Base-by-base conservation (phyloP, 2,329 filamentous ascomycete genomes). In the Colletotrichum sp. region DNA sequence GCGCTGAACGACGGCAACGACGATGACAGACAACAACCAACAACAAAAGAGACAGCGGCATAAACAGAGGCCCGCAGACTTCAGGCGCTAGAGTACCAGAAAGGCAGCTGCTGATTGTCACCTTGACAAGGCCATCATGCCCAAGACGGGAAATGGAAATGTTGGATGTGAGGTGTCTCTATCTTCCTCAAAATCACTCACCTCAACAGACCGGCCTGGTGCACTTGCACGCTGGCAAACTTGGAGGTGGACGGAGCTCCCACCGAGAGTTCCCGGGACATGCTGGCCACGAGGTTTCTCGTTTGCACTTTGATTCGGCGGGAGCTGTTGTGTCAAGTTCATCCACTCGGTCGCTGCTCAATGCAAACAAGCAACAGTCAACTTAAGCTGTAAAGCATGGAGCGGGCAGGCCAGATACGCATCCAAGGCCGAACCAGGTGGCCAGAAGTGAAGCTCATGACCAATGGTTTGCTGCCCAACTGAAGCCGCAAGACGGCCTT, bases 261-360 rank as follows among this genome's bases (percentile, higher is more conserved):
- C 58, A 64, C 65, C 74, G 30, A 63, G 38, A 21, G 43, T 64
- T 58, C 28, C 70, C 57, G 34, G 57, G 63, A 43, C 32, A 65
- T 60, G 70, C 58, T 73, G 48, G 71, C 34, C 30, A 69, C 43
- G 32, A 64, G 30, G 18, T n/a, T 36, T 69, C 30, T 48, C 64
- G 70, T 74, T 74, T 74, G 74, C 43, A 30, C 72, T 60, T 73
- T 74, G 70, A 66, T 76, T 69, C n/a, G 71, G 48, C 58, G 74
- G 38, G 60, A 73, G 32, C 43, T 52, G 36, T 61, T 67, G 65
- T 76, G 74, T 76, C 74, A 76, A 74, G 74, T 76, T 76, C 74
- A 65, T 76, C 74, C 70, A 74, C 74, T 65, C 71, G 60, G 21
- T 69, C 24, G 18, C 60, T 58, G 70, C 65, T 69, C 43, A 52